Conservation (phyloP, 257 asterid species). For the Rauvolfia tetraphylla region DNA sequence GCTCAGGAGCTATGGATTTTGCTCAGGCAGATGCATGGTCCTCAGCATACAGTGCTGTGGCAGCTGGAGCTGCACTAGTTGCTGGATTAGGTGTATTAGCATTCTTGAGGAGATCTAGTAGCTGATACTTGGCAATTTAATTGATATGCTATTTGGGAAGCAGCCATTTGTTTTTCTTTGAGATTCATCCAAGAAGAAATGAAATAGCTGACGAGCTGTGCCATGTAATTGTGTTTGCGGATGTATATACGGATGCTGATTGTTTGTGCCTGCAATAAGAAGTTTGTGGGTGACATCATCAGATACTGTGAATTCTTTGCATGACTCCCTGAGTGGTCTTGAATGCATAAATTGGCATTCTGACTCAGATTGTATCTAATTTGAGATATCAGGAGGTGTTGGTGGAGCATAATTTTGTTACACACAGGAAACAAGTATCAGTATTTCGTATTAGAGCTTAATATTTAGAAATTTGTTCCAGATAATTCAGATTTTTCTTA, state of each 20-base stretch:
- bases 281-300: slow-evolving; percentile 10
- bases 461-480: too few species aligned
- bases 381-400: background rate
- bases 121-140: slow-evolving; percentile 19
- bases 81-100: slow-evolving; percentile 76
- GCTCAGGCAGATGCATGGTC: slow-evolving; percentile 62
- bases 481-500: too few species aligned
- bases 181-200: slow-evolving; percentile 3
- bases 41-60: slow-evolving; percentile 67
- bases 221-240: background rate
- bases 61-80: slow-evolving; percentile 88
- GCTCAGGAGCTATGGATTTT: slow-evolving; percentile 36
- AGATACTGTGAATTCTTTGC: background rate
- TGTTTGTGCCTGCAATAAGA: background rate
- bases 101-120: slow-evolving; percentile 51
- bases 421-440: too few species aligned
- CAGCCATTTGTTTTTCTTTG: background rate
- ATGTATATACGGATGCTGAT: background rate
- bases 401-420: background rate
- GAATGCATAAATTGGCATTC: slow-evolving; percentile 1
- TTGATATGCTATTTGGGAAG: background rate
- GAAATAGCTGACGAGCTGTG: background rate
- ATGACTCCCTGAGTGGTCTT: background rate
- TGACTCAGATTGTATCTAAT: background rate
- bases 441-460: too few species aligned